These are phyloP conservation scores for Leccinum aurantiacum DNA, from an alignment of 768 basidiomycete species.

Conservation along the genomic window DNA sequence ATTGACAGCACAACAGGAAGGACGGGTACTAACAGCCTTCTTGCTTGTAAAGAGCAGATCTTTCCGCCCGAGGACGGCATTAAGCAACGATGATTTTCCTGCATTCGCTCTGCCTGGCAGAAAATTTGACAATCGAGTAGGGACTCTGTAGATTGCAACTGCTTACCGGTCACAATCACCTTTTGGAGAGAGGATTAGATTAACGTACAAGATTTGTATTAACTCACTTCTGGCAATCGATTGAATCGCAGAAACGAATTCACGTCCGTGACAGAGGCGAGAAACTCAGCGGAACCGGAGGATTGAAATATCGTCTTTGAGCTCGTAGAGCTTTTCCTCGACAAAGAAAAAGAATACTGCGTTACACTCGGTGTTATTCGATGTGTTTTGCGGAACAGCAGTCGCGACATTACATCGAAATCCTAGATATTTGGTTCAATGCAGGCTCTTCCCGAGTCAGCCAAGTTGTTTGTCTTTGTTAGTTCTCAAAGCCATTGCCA, in stretches of 20 bases:
- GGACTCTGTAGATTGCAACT: not conserved
- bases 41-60: slow-evolving; percentile 63
- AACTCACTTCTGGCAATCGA: slow-evolving; percentile 32
- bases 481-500: slow-evolving; percentile 22
- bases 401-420: not conserved
- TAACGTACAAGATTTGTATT: not conserved
- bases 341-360: not conserved
- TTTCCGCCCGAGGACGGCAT: slow-evolving; percentile 60
- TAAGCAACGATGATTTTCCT: slow-evolving; percentile 75
- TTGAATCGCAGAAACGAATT: slow-evolving; percentile 19
- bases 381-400: not conserved
- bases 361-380: not conserved
- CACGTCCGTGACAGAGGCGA: slow-evolving; percentile 19
- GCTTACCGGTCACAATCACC: slow-evolving; percentile 31
- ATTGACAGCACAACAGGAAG: not conserved
- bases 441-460: not conserved
- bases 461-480: slow-evolving; percentile 25
- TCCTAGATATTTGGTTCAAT: not conserved
- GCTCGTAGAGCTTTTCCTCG: slow-evolving; percentile 15
- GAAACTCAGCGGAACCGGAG: slow-evolving; percentile 30
- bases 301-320: slow-evolving; percentile 22
- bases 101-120: slow-evolving; percentile 69
- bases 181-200: slow-evolving; percentile 11
- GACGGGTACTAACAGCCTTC: slow-evolving; percentile 54
- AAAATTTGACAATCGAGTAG: not conserved